Conservation (phyloP, 2,329 filamentous ascomycete species). For the Aureobasidium sp. region DNA sequence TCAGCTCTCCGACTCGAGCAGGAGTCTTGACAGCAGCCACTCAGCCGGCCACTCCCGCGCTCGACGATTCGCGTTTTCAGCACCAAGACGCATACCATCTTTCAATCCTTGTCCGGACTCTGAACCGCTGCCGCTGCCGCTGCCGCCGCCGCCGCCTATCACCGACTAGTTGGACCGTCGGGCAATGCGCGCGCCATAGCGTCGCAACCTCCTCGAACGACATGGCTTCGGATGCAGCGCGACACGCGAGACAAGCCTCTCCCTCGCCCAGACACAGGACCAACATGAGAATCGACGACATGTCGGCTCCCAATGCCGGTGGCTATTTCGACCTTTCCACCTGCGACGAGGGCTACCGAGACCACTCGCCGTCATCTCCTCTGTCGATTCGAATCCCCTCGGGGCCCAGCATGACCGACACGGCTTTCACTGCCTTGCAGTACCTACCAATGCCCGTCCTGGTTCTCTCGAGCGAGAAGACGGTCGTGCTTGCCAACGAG, state of each 20-base stretch:
- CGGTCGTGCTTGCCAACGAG: slow-evolving; percentile 64
- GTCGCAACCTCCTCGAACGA: neutral
- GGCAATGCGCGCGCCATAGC: slow-evolving; percentile 11
- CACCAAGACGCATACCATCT: neutral
- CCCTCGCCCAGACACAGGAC: slow-evolving; percentile 5
- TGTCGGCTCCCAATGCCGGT: neutral
- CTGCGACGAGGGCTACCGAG: slow-evolving; percentile 12
- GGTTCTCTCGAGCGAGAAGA: slow-evolving; percentile 60
- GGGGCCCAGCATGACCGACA: slow-evolving; percentile 22
- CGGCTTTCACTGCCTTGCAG: slow-evolving; percentile 59
- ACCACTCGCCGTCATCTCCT: slow-evolving; percentile 15
- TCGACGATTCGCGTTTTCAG: neutral
- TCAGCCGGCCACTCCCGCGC: neutral
- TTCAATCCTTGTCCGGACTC: neutral
- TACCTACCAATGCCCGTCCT: slow-evolving; percentile 65
- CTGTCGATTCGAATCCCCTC: slow-evolving; percentile 28
- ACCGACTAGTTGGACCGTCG: neutral
- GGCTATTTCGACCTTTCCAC: slow-evolving; percentile 15
- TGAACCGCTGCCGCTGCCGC: neutral
- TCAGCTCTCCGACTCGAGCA: neutral
- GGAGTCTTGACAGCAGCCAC: neutral
- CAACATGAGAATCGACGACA: neutral
- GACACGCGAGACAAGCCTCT: neutral
- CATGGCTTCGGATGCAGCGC: neutral
- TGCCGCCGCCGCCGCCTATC: neutral